phyloP scores from a whole-genome alignment of 192 early-diverging fungal species.

The Coemansia sp. region DNA sequence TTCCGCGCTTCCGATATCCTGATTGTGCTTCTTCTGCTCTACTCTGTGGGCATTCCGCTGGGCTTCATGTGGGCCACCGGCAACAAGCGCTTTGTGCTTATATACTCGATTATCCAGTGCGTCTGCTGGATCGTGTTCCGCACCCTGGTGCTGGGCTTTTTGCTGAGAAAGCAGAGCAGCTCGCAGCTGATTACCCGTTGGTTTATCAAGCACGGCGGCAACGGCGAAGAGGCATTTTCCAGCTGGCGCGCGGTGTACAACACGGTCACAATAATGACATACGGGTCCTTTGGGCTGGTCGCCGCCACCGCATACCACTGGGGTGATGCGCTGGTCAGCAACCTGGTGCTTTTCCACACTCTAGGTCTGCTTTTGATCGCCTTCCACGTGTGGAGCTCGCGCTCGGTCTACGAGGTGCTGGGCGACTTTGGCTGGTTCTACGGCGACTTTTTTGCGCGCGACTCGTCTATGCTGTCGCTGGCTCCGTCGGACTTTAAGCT shows the following conservation, averaged over 20 bases:
- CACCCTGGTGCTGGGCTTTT: conserved; percentile 73
- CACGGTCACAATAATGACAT: conserved; percentile 86
- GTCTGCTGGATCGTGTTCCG: conserved; percentile 86
- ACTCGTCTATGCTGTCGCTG: conserved; percentile 58
- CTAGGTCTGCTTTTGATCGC: conserved; percentile 72
- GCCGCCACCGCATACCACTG: conserved; percentile 77
- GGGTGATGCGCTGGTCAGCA: conserved; percentile 53
- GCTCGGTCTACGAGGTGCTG: conserved; percentile 87
- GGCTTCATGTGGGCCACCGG: conserved; percentile 35
- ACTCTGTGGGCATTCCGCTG: conserved; percentile 72
- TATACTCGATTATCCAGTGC: conserved; percentile 68
- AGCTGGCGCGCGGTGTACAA: conserved; percentile 98
- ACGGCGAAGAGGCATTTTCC: conserved; percentile 81
- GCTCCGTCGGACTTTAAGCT: conserved; percentile 55
- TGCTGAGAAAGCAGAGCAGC: conserved; percentile 80
- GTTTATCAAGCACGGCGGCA: conserved; percentile 93
- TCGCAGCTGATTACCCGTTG: conserved; percentile 83
- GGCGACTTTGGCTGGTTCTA: conserved; percentile 99
- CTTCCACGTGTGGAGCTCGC: conserved; percentile 89
- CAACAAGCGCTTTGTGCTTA: conserved; percentile 27
- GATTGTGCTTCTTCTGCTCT: conserved; percentile 70
- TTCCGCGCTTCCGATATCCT: conserved; percentile 84
- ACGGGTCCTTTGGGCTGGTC: conserved; percentile 82
- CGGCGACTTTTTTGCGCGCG: conserved; percentile 94
- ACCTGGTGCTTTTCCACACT: conserved; percentile 74